Percentiles rank a stretch among this genome's conserved stretches.
phyloP scores from a whole-genome alignment of 2,329 filamentous ascomycete genomes.

The Nigrograna mackinnonii region DNA sequence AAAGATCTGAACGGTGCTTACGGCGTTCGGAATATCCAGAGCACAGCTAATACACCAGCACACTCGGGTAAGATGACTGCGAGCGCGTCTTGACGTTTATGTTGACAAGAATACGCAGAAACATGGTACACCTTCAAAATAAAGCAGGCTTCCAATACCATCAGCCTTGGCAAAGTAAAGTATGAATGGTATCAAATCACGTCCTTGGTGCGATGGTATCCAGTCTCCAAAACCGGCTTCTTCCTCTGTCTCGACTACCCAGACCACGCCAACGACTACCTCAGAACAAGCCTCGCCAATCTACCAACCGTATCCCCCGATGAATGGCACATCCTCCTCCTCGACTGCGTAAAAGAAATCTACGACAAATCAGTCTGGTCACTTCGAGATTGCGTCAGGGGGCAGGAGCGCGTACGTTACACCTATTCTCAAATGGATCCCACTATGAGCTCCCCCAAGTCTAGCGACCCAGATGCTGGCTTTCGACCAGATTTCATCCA shows the following conservation, averaged over 20 bases:
- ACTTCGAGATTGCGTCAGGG: not conserved
- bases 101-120: not conserved
- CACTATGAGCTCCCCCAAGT: not conserved
- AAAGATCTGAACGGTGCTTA: not conserved
- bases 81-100: not conserved
- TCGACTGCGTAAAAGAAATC: not conserved
- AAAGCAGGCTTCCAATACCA: not conserved
- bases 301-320: not conserved
- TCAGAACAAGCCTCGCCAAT: not conserved
- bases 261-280: not conserved
- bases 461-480: not conserved
- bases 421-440: not conserved
- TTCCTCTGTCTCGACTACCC: not conserved
- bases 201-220: not conserved
- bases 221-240: not conserved
- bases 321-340: not conserved
- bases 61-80: not conserved
- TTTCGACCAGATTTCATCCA: conserved; percentile 3
- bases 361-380: not conserved
- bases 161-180: no score
- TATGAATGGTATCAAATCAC: not conserved
- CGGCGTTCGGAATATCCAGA: not conserved
- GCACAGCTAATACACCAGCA: no score
- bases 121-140: not conserved
- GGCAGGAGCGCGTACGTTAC: not conserved